These are phyloP conservation scores for Tremella fuciformis DNA, from an alignment of 768 basidiomycete species.

Conservation along the genomic window DNA sequence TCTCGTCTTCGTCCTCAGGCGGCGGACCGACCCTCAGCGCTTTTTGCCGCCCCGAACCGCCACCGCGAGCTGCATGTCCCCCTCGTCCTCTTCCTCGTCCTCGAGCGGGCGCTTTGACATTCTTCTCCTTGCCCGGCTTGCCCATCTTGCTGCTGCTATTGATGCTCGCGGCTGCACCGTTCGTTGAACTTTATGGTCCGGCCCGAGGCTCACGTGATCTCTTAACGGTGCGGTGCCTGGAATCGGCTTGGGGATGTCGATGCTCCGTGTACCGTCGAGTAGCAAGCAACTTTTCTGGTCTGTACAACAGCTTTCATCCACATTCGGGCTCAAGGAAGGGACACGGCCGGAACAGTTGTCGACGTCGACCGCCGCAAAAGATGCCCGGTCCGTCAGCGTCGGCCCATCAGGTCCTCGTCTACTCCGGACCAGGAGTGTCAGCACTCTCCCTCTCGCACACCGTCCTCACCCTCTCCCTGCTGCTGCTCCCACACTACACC, in stretches of 20 bases:
- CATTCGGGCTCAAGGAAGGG: background rate
- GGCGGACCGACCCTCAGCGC: conserved; percentile 11
- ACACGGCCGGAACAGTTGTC: background rate
- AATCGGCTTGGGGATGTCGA: background rate
- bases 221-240: background rate
- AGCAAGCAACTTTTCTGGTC: background rate
- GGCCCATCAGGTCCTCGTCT: conserved; percentile 45
- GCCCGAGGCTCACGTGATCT: conserved; percentile 8
- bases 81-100: conserved; percentile 32
- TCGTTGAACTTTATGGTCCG: background rate
- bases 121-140: conserved; percentile 44
- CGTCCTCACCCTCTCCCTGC: conserved; percentile 39
- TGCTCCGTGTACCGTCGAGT: background rate
- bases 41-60: conserved; percentile 7
- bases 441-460: conserved; percentile 44
- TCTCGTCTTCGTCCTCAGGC: conserved; percentile 1
- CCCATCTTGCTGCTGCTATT: conserved; percentile 25
- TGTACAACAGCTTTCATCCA: too few species aligned
- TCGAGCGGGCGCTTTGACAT: conserved; percentile 22
- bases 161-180: background rate
- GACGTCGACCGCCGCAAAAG: background rate
- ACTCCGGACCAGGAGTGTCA: conserved; percentile 48
- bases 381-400: conserved; percentile 40
- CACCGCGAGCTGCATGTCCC: conserved; percentile 14
- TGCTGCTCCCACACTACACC: conserved; percentile 72